Base-by-base conservation (phyloP, 169 alveolate species). In the Plasmodium gonderi region DNA sequence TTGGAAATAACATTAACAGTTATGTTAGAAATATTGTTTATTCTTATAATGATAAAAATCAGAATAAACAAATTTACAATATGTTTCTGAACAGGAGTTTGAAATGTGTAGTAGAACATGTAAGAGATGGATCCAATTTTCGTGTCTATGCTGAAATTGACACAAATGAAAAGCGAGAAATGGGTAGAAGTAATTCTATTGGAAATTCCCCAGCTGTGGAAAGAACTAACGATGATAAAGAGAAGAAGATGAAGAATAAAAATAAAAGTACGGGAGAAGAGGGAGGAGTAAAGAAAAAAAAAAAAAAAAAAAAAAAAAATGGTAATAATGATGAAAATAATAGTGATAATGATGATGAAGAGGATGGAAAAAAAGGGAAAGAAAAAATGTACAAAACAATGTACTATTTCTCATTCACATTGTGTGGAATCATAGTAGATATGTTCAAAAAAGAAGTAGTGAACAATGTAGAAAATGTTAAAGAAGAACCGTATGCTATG, bases 361-460 rank as follows among this genome's bases (percentile, higher is more conserved):
- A 23, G 44, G n/a, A 51, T 14, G 20, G 33, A 33, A 51, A 9
- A 47, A 60, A 26, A 7, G 42, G 17, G n/a, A 14, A 45, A 6
- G 83, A 20, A 40, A 69, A 74, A 75, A 64, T 54, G 47, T 87
- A 87, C 40, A 40, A 60, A 45, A 87, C 93, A 4, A 87, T 87
- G 93, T 87, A 87, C 47, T 87, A 87, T 67, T 87, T 87, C 47
- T 87, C 93, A 20, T 75, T 87, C 47, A 60, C 80, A 8, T 7
- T 87, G 9, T 87, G 93, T 45, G 93, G 93, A 1, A 75, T 87
- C 33, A 87, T 87, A 33, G 93, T 87, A 1, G 93, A 87, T 87
- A 87, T 87, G 93, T 87, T 75, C 14, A 87, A 87, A 76, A 87
- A 87, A 44, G 93, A 87, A 87, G 68, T 87, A 31, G 89, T 75